These are phyloP conservation scores for Domatiomyces catenatus DNA, from an alignment of 2,329 filamentous ascomycete genomes.

Conservation along the genomic window DNA sequence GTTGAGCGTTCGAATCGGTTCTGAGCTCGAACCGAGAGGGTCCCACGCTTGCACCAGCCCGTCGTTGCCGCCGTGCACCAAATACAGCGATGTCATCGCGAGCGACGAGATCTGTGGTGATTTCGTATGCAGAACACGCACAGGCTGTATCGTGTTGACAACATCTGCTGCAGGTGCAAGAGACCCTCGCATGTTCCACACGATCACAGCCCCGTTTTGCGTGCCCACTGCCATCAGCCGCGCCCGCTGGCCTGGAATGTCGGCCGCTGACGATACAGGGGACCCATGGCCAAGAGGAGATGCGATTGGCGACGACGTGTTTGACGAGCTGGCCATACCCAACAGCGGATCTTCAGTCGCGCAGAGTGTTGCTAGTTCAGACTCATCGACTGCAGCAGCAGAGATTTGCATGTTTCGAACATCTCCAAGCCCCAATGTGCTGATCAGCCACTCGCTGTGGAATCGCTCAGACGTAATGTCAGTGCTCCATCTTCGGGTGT, in stretches of 20 bases:
- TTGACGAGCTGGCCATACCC: slow-evolving; percentile 39
- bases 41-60: slow-evolving; percentile 95
- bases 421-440: slow-evolving; percentile 46
- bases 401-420: slow-evolving; percentile 49
- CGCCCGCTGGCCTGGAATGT: slow-evolving; percentile 72
- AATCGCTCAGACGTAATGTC: slow-evolving; percentile 22
- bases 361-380: slow-evolving; percentile 54
- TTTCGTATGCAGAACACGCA: slow-evolving; percentile 77
- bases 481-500: slow-evolving; percentile 22
- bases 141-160: slow-evolving; percentile 47
- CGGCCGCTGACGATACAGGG: slow-evolving; percentile 26
- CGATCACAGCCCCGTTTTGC: slow-evolving; percentile 54
- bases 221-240: slow-evolving; percentile 73
- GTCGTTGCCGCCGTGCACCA: slow-evolving; percentile 88
- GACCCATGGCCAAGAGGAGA: slow-evolving; percentile 37
- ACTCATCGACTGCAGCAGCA: slow-evolving; percentile 56
- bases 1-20: slow-evolving; percentile 73
- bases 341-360: slow-evolving; percentile 64
- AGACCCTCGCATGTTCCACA: slow-evolving; percentile 71
- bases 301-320: slow-evolving; percentile 37
- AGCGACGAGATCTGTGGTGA: slow-evolving; percentile 76
- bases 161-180: slow-evolving; percentile 39
- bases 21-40: slow-evolving; percentile 63
- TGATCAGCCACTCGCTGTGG: slow-evolving; percentile 52
- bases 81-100: slow-evolving; percentile 67